Percentiles rank a stretch among this genome's conserved stretches.
Conservation (phyloP, 1,284 basidiomycete species). For the Ceratobasidium papillatum region DNA sequence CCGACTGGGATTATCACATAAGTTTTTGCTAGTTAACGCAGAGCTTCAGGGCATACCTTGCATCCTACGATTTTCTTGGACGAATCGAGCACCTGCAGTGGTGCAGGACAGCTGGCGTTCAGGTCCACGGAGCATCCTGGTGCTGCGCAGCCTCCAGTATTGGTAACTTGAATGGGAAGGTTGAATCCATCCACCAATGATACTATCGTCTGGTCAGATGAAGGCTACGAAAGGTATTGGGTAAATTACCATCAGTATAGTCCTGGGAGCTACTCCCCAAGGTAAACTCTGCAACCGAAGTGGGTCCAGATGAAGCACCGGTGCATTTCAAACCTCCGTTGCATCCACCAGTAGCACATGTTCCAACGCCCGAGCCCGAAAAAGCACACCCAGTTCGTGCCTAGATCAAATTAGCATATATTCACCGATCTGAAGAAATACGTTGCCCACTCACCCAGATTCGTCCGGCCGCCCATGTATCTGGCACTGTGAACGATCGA, state of each 20-base stretch:
- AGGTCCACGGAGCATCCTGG: slow-evolving; percentile 43
- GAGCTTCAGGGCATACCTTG: slow-evolving; percentile 4
- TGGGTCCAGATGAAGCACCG: slow-evolving; percentile 51
- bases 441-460: slow-evolving; percentile 59
- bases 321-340: slow-evolving; percentile 55
- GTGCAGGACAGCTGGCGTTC: slow-evolving; percentile 39
- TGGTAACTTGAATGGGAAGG: slow-evolving; percentile 46
- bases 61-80: slow-evolving; percentile 42
- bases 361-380: slow-evolving; percentile 47
- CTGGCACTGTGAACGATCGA: slow-evolving; percentile 57
- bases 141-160: slow-evolving; percentile 41
- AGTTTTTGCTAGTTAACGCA: not conserved
- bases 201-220: slow-evolving; percentile 35
- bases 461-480: slow-evolving; percentile 60
- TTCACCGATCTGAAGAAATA: too few relatives aligned
- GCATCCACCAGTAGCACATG: slow-evolving; percentile 43
- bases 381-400: slow-evolving; percentile 61
- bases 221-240: not conserved
- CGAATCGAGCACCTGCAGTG: slow-evolving; percentile 36
- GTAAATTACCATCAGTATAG: slow-evolving; percentile 44
- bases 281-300: slow-evolving; percentile 44
- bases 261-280: slow-evolving; percentile 37
- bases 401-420: slow-evolving; percentile 47
- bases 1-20: slow-evolving; percentile 14
- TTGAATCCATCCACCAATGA: slow-evolving; percentile 49